Percentiles rank a stretch among this genome's conserved stretches.
Conservation (phyloP, 306 rosid species). For the Lotus japonicus region DNA sequence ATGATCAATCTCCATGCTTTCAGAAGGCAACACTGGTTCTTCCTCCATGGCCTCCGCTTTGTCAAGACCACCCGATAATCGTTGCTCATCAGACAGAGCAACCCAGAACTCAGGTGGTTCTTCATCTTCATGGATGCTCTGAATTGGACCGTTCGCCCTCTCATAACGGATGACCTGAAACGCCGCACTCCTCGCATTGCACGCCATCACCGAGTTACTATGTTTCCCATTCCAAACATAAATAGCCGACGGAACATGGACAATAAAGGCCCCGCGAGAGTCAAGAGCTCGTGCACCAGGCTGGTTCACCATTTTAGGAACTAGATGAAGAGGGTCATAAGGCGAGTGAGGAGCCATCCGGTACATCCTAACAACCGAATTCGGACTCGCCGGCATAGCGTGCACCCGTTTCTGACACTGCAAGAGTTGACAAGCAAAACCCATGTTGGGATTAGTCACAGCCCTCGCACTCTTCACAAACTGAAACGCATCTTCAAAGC, state of each 20-base stretch:
- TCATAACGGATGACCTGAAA: slow-evolving; percentile 77
- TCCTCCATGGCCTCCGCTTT: slow-evolving; percentile 22
- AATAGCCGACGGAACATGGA: slow-evolving; percentile 76
- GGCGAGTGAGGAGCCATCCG: slow-evolving; percentile 93
- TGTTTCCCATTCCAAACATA: slow-evolving; percentile 75
- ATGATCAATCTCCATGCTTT: slow-evolving; percentile 28
- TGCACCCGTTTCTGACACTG: slow-evolving; percentile 96
- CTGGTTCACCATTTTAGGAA: slow-evolving; percentile 61
- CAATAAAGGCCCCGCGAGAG: slow-evolving; percentile 88
- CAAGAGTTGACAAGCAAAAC: slow-evolving; percentile 82
- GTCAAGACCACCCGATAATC: slow-evolving; percentile 27
- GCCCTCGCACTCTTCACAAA: slow-evolving; percentile 87
- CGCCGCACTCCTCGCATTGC: slow-evolving; percentile 59
- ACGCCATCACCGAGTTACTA: slow-evolving; percentile 44
- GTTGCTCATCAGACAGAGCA: slow-evolving; percentile 45
- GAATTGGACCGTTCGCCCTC: slow-evolving; percentile 53
- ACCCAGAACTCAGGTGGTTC: slow-evolving; percentile 76
- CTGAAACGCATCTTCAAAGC: slow-evolving; percentile 89
- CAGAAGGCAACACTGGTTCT: slow-evolving; percentile 15
- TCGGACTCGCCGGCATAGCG: slow-evolving; percentile 84
- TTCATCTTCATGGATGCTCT: slow-evolving; percentile 50
- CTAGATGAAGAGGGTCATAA: slow-evolving; percentile 87
- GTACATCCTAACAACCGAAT: slow-evolving; percentile 75
- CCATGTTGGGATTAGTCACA: slow-evolving; percentile 86
- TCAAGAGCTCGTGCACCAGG: slow-evolving; percentile 66